Base-by-base conservation (phyloP, 1,284 basidiomycete species). In the Melampsora larici-populina region DNA sequence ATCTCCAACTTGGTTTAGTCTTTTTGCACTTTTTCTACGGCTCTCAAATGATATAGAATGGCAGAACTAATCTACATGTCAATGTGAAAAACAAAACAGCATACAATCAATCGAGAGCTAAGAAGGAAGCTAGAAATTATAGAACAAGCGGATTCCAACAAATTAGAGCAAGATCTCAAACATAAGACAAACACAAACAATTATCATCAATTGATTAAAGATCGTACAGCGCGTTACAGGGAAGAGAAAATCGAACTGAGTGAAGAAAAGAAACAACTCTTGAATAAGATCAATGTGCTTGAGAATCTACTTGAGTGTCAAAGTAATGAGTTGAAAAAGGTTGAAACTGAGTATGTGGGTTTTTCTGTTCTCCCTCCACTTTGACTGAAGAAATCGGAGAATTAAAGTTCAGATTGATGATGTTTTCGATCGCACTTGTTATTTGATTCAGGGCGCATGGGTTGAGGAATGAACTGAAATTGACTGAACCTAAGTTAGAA, bases 1-100 rank as follows among this genome's bases (percentile, higher is more conserved):
- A 81, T 81, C 4, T 83, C 84, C 77, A 83, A 83, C 55, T 75
- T 84, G 26, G 72, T 74, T 29, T 11, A n/a, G 3, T 58, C 24
- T 70, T 18, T 58, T 26, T 70, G n/a, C n/a, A 31, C 36, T 55
- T 9, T 70, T 24, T 31, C 13, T 62, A 2, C 26, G 26, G 55
- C n/a, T 70, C 7, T 70, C 40, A 18, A 31, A 40, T 49, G 9
- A 69, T 9, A 69, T 15, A 48, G 33, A 69, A 46, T 49, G 1
- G 11, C 29, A 24, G 15, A 29, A 33, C 26, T 43, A 17, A 18
- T 58, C 26, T 4, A 5, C 51, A 5, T 58, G 26, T 58, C 15
- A 13, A 58, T 58, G 4, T 9, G 9, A 36, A 36, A 36, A 36
- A 36, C 36, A 36, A 36, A 29, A 55, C 29, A 74, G 72, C 31